Base-by-base conservation (phyloP, 768 basidiomycete genomes). In the Dendrothele bispora region DNA sequence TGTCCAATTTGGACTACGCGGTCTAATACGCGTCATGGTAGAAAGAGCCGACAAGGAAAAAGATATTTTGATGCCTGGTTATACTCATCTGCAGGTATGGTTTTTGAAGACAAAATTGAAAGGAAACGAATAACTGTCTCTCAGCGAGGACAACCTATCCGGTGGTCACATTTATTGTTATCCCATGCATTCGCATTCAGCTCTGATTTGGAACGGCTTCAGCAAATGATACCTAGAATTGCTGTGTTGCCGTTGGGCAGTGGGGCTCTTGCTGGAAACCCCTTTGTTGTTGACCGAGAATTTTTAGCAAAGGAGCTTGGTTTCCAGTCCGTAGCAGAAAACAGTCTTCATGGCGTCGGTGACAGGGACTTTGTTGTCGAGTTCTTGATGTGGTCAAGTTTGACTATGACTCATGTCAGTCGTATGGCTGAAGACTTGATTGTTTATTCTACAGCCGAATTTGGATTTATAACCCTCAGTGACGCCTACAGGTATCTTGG, bases 281-380 rank as follows among this genome's bases (percentile, higher is more conserved):
- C 97, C 0, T 99, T 98, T 67, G 80, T 75, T 7, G 85, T 98
- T 47, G 94, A 98, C 64, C 84, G 97, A 37, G 91, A 95, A 56
- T 92, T 95, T 61, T 82, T 99, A 43, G 88, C 89, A 0, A 74
- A 78, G 55, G 93, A 98, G 64, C 84, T 99, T 24, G 91, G 90
- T 1, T 98, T 99, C 69, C 64, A 76, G 48, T 86, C 85, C 15
- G 69, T 98, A 35, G 88, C 92, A 2, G 94, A 98, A 70, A 99
- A 99, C 71, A 97, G 94, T 61, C 77, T 99, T 68, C 95, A 91
- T 82, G 93, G 92, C 32, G 94, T 98, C 15, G 88, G 90, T 21
- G 97, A 99, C 69, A 85, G 97, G 43, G 97, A 99, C 67, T 99
- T 98, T 63, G 83, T 98, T 59, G 88, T 88, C 55, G 97, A 99